Evolutionary conservation across 352 stramenopile species (phyloP), one percentile per base, ranked within the genome.

Genomic region (Discostella stelligera): DNA sequence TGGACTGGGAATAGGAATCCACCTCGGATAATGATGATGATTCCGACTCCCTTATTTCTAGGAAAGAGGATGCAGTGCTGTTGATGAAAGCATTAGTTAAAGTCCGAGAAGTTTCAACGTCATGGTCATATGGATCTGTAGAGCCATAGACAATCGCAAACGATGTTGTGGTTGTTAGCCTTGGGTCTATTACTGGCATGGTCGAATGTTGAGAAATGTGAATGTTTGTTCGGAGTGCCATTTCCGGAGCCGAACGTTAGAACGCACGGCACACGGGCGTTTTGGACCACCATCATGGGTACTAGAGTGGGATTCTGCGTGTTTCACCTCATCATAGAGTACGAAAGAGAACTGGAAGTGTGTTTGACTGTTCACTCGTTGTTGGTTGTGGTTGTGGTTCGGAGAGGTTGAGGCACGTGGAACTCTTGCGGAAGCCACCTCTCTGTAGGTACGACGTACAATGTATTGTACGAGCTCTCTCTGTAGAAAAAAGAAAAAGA

Each of bases 141-240:
- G 52, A 60, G 18, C 52, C 52, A n/a, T 60, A 60, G 37, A 14
- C 37, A 44, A 14, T 44, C 37, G 37, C 37, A 44, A 44, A 44
- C 37, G 37, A 44, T 14, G 37, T 14, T 14, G 37, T 10, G 2
- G 11, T 11, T 44, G 32, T 41, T n/a, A n/a, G n/a, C n/a, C 27
- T 32, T 32, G 27, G 5, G 37, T 44, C 37, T 44, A 14, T 44
- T 8, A 44, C 11, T 44, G 37, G 2, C 11, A 44, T 14, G 7
- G 37, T 10, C 37, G 7, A 44, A 14, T 10, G 37, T 14, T 3
- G 11, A 14, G 37, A 44, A 44, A 14, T 44, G 37, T 3, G 37
- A 1, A 44, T 14, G 37, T 44, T 2, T 32, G 27, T 32, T 32
- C 27, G 27, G 5, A 32, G 27, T 32, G 27, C 27, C 27, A 5